Conservation (phyloP, 805 yeast genomes). For the Suhomyces vadensis region DNA sequence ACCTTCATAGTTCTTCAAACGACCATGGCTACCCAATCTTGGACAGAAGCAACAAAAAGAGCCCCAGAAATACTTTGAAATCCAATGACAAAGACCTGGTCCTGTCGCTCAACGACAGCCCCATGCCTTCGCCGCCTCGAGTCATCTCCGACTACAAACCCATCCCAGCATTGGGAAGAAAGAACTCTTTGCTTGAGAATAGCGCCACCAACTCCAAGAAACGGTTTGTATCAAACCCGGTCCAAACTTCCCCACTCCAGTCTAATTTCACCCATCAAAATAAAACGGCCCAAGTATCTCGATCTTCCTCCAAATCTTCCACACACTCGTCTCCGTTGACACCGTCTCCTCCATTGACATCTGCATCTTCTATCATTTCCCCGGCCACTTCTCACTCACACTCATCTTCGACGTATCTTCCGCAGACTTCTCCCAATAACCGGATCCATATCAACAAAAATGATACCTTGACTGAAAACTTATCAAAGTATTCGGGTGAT, state of each 20-base stretch:
- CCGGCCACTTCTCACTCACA: background rate
- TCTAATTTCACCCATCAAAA: background rate
- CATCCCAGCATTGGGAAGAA: constrained; percentile 17
- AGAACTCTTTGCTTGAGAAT: constrained; percentile 17
- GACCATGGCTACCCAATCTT: background rate
- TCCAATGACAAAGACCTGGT: background rate
- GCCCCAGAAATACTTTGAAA: background rate
- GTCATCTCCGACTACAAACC: constrained; percentile 42
- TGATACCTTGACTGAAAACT: background rate
- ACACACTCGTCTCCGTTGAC: constrained; percentile 2
- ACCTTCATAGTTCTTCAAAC: background rate
- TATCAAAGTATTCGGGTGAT: constrained; percentile 6
- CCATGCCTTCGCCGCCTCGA: constrained; percentile 17
- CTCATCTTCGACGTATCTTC: background rate
- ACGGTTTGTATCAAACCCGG: constrained; percentile 27
- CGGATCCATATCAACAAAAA: background rate
- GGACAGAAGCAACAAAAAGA: background rate
- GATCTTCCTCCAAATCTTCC: constrained; percentile 5
- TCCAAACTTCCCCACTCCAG: background rate
- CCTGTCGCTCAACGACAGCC: background rate
- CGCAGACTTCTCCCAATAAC: constrained; percentile 2
- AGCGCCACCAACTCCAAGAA: constrained; percentile 13
- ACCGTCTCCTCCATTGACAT: constrained; percentile 4
- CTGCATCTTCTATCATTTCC: constrained; percentile 5
- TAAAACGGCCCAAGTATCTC: background rate